These are phyloP conservation scores for Leishmania gerbilli DNA, from an alignment of 208 protist genomes.

Conservation along the genomic window DNA sequence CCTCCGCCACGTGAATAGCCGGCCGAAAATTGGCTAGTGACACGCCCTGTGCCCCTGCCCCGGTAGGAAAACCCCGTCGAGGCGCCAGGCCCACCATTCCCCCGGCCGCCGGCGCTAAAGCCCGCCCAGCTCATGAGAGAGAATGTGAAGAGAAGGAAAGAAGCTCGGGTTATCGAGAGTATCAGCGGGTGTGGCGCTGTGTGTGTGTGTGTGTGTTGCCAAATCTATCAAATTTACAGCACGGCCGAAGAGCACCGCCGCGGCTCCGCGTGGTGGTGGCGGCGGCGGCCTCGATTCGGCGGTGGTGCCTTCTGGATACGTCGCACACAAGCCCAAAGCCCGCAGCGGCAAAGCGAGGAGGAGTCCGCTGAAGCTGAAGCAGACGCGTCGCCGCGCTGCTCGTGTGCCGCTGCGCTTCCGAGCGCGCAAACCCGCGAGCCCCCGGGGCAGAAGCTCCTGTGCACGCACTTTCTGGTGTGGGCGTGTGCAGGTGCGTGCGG, in stretches of 20 bases:
- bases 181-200: neutral
- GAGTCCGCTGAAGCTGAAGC: neutral
- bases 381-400: neutral
- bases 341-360: neutral
- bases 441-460: neutral
- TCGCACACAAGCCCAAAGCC: neutral
- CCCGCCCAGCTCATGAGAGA: constrained; percentile 21
- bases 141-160: neutral
- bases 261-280: neutral
- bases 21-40: constrained; percentile 2
- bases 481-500: neutral
- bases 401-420: neutral
- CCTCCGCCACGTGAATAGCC: neutral
- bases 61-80: neutral
- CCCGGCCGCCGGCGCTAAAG: constrained; percentile 5
- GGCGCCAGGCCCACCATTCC: neutral
- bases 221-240: neutral
- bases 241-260: neutral
- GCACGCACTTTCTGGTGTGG: neutral
- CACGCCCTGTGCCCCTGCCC: neutral
- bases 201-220: neutral
- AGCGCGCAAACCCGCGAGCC: neutral
- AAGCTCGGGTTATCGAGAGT: neutral
- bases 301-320: neutral
- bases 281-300: neutral